Conservation (phyloP, 129 eudicot genomes). For the Dittrichia graveolens region DNA sequence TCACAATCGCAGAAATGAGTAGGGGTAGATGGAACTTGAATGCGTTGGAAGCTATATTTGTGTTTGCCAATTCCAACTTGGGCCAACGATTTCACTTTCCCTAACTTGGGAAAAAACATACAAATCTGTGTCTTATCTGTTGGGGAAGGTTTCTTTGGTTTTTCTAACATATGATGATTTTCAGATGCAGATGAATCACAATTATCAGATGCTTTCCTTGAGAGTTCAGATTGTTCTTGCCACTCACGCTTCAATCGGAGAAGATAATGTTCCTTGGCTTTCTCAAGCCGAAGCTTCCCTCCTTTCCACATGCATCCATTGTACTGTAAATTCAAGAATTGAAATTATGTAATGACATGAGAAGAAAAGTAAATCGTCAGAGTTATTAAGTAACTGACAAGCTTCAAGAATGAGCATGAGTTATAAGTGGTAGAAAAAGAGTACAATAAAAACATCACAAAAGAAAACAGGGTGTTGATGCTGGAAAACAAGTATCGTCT, state of each 20-base stretch:
- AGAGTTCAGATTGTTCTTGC: slow-evolving; percentile 61
- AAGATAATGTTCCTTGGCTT: slow-evolving; percentile 88
- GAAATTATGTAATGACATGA: background rate
- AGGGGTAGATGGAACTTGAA: slow-evolving; percentile 70
- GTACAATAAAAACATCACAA: background rate
- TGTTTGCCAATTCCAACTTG: slow-evolving; percentile 89
- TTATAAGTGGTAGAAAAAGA: background rate
- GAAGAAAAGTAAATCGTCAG: background rate
- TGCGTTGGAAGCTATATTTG: slow-evolving; percentile 94
- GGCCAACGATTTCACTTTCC: slow-evolving; percentile 77
- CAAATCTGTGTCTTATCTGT: slow-evolving; percentile 53
- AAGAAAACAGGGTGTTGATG: background rate
- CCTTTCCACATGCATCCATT: slow-evolving; percentile 99
- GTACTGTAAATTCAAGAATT: slow-evolving; percentile 46
- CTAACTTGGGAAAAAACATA: slow-evolving; percentile 74
- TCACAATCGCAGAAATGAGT: slow-evolving; percentile 89
- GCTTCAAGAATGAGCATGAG: background rate
- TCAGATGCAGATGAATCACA: slow-evolving; percentile 35
- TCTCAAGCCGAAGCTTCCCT: slow-evolving; percentile 83
- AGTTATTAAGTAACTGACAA: background rate
- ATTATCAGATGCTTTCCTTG: slow-evolving; percentile 32
- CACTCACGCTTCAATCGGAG: slow-evolving; percentile 70
- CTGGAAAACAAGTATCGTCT: too few species aligned
- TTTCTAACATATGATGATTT: slow-evolving; percentile 30
- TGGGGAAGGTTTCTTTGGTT: slow-evolving; percentile 46